Evolutionary conservation across 2,329 filamentous ascomycete species (phyloP), one percentile per base, ranked within the genome.

Genomic region (Botrytis deweyae): DNA sequence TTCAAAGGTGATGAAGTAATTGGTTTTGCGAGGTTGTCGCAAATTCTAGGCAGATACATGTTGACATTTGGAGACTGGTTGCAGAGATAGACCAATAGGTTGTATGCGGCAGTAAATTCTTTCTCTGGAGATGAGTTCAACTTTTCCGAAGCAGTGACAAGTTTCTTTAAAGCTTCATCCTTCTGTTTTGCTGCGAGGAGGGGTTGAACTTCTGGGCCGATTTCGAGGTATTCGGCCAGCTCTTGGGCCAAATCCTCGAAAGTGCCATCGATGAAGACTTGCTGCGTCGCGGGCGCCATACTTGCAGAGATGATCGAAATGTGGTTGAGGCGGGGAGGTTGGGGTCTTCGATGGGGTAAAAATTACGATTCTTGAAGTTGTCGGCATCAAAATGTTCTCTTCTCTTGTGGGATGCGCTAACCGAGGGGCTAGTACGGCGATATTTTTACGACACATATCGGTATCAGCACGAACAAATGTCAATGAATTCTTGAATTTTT

Each of bases 91-190:
- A 98, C 91, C 83, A 99, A 91, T 79, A 98, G 92, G 86, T 99
- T 98, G 86, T 98, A 98, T 75, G 95, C 94, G 74, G 95, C 92
- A 75, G 94, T 95, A 83, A 98, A 96, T 84, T 98, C 95, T 88
- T 96, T 97, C 88, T 99, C 96, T 74, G 95, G 93, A 73, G 94
- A 93, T 76, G 89, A 88, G 84, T 95, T 97, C 82, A 99, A 87
- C 69, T 88, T 88, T 71, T 88, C 84, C 71, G 93, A 94, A 74
- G 93, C 92, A 78, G 91, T 90, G 75, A 98, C 93, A 77, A 99
- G 88, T 88, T 94, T 95, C 87, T 95, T 92, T 74, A 99, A 88
- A 64, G 93, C 91, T 78, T 97, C 94, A 85, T 94, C 93, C 81
- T 90, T 89, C 85, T 95, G 87, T 78, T 90, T 89, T 84, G 88